Evolutionary conservation across 305 asterid species (phyloP).

Genomic region (Salvia sclarea): DNA sequence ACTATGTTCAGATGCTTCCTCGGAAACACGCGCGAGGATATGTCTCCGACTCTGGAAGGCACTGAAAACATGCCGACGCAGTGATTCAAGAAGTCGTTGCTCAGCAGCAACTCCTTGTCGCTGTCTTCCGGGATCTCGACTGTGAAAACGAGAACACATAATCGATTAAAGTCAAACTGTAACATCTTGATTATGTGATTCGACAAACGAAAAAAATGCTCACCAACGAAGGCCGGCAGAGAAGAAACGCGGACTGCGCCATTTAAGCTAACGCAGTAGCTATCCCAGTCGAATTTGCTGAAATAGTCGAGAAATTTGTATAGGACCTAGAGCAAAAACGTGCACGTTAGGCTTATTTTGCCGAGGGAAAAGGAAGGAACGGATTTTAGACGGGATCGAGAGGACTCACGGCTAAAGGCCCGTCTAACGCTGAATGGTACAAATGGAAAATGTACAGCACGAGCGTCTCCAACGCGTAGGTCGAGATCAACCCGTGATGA

Average conservation of each 20-base stretch:
- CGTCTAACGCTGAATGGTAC: conserved; percentile 67
- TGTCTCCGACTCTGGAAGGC: conserved; percentile 54
- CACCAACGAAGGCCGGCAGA: conserved; percentile 65
- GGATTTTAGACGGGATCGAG: conserved; percentile 21
- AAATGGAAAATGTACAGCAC: conserved; percentile 83
- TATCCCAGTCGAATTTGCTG: conserved; percentile 85
- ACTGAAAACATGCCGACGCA: conserved; percentile 59
- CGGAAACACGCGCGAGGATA: conserved; percentile 52
- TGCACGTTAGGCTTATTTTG: conserved; percentile 30
- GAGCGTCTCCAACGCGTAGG: conserved; percentile 91
- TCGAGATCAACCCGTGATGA: conserved; percentile 81
- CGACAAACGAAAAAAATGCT: conserved; percentile 33
- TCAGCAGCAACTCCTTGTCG: conserved; percentile 56
- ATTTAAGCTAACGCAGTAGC: conserved; percentile 61
- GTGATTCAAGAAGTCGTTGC: conserved; percentile 57
- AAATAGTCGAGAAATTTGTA: conserved; percentile 80
- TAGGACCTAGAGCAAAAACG: conserved; percentile 55
- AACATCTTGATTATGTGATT: conserved; percentile 16
- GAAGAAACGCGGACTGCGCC: conserved; percentile 72
- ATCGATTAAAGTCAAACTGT: conserved; percentile 15
- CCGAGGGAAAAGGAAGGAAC: conserved; percentile 25
- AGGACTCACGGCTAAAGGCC: conserved; percentile 79
- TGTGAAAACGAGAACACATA: conserved; percentile 38
- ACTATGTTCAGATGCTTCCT: conserved; percentile 73
- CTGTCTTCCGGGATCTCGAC: conserved; percentile 66